Evolutionary conservation across 306 rosid species (phyloP).

Genomic region (Clitoria ternatea): DNA sequence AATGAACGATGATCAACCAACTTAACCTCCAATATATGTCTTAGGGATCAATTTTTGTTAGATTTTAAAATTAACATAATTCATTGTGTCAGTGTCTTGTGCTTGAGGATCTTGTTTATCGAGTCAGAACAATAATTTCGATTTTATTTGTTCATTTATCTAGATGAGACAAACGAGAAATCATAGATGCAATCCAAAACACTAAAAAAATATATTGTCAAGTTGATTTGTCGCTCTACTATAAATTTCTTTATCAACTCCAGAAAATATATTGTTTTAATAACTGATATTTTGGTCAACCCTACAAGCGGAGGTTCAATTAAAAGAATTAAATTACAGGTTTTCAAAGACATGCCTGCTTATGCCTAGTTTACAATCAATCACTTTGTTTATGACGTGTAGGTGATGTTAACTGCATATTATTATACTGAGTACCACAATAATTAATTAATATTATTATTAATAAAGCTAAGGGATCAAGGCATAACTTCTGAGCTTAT

Average conservation of each 20-base stretch:
- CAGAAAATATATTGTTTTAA: neutral
- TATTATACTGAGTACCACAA: neutral
- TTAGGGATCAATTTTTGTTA: neutral
- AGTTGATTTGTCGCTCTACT: constrained; percentile 15
- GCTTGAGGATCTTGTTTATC: constrained; percentile 21
- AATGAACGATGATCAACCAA: constrained; percentile 1
- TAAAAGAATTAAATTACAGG: neutral
- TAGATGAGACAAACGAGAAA: constrained; percentile 10
- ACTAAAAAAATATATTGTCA: neutral
- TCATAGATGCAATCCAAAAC: neutral
- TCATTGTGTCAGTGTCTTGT: constrained; percentile 22
- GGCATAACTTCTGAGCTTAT: neutral
- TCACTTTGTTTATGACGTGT: constrained; percentile 3
- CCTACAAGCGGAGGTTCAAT: constrained; percentile 21
- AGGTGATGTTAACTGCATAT: neutral
- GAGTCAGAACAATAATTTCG: constrained; percentile 12
- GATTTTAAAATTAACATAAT: constrained; percentile 13
- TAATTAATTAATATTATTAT: neutral
- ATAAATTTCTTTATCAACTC: neutral
- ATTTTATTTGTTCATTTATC: neutral
- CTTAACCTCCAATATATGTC: neutral
- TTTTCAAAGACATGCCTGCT: neutral
- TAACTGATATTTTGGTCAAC: constrained; percentile 42
- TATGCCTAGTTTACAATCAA: constrained; percentile 9
- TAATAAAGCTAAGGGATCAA: neutral